These are phyloP conservation scores for Strobilomyces confusus DNA, from an alignment of 768 basidiomycete species.

Conservation along the genomic window DNA sequence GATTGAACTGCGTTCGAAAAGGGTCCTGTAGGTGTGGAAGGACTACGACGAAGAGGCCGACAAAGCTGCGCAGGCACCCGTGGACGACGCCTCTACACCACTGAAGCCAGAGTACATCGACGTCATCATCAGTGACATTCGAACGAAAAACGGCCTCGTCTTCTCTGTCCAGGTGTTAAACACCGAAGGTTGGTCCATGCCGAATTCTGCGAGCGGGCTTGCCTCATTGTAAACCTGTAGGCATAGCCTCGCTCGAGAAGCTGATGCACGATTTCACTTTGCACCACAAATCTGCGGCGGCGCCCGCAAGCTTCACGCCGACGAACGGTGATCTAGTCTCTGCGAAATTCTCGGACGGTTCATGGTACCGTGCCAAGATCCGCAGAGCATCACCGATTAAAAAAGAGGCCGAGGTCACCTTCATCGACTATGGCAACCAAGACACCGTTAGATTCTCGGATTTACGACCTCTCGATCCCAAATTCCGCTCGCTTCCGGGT, in stretches of 20 bases:
- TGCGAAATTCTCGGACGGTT: conserved; percentile 89
- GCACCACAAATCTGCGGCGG: conserved; percentile 67
- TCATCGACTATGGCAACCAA: conserved; percentile 96
- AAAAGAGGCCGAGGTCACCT: conserved; percentile 91
- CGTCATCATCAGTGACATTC: conserved; percentile 86
- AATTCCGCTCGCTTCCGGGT: conserved; percentile 85
- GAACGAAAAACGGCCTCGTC: conserved; percentile 63
- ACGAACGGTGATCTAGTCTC: conserved; percentile 87
- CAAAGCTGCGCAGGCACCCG: conserved; percentile 44
- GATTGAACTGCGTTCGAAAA: neutral
- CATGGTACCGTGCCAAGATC: conserved; percentile 96
- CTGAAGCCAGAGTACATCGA: conserved; percentile 87
- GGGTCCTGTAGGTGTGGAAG: conserved; percentile 68
- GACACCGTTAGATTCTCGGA: conserved; percentile 79
- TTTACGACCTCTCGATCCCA: conserved; percentile 84
- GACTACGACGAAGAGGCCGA: conserved; percentile 76
- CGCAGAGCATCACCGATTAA: conserved; percentile 82
- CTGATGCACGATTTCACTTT: conserved; percentile 92
- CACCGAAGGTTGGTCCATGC: conserved; percentile 66
- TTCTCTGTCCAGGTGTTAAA: conserved; percentile 95
- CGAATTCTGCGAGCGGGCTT: neutral
- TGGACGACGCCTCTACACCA: conserved; percentile 45
- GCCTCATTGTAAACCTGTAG: conserved; percentile 36
- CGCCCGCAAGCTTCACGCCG: conserved; percentile 71
- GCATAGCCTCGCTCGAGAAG: conserved; percentile 87